Evolutionary conservation across 192 early-diverging fungal species (phyloP), one percentile per base, ranked within the genome.

Genomic region (Coemansia sp.): DNA sequence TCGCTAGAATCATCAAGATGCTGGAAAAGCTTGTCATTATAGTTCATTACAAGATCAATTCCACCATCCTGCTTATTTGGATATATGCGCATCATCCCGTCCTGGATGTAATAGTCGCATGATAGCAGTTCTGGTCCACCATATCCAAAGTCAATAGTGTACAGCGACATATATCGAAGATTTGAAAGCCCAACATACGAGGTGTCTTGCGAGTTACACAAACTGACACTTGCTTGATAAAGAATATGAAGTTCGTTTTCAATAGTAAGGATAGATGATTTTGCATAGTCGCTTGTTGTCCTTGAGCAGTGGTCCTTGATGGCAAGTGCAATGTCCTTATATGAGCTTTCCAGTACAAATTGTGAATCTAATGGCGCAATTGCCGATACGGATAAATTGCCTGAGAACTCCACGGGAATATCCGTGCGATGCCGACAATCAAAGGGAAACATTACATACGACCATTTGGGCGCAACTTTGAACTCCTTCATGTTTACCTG

Each of bases 1-100:
- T n/a, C n/a, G n/a, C n/a, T n/a, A n/a, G n/a, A n/a, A n/a, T n/a
- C n/a, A n/a, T n/a, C 27, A 0, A 81, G 32, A 23, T 57, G 44
- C n/a, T 65, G 30, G 52, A 81, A 81, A 49, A 56, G 55, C 23
- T 48, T 53, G 30, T 74, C 69, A 2, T 47, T 34, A 41, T 68
- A 65, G 65, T 81, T 81, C 2, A 81, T 19, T n/a, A 68, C 52
- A 54, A 81, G 30, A 49, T 81, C 72, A 2, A 81, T 21, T 21
- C 78, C 78, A 19, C 71, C 71, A 34, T 81, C 68, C 49, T 81
- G 78, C 9, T 52, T 31, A 62, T 81, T 74, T 18, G 72, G 55
- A 6, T 65, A 62, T 49, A 74, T 47, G 34, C 68, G 61, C 24
- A 34, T 28, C 68, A 81, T 71, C 4, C 78, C 78, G 4, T 81